Evolutionary conservation across 331 rosid genomes (phyloP), one percentile per base, ranked within the genome.

Genomic region (Pyracantha coccinea): DNA sequence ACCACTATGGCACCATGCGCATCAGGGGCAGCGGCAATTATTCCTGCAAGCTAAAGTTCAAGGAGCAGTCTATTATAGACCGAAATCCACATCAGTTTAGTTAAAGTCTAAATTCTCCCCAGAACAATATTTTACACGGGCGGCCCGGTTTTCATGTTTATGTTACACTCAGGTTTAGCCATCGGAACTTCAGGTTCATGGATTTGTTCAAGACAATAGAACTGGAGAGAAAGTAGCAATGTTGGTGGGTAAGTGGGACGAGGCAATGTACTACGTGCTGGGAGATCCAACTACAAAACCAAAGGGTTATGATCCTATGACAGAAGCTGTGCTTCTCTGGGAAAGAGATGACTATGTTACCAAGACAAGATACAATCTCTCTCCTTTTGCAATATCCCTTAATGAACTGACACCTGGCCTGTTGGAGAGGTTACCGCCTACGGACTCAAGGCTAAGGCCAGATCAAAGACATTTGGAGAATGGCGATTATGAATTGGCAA

Each of bases 201-300:
- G 99, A 61, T 94, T 92, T 86, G 92, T 94, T 84, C 99, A 94
- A 90, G 97, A 94, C 88, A 89, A 94, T 77, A 86, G 91, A 83
- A 94, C 96, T n/a, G 99, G 99, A 52, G 97, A 92, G 82, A 94
- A 94, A 86, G 97, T 94, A 23, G 99, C 97, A n/a, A 89, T 94
- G 92, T 68, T 94, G 71, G 84, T 94, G 68, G 97, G 99, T 71
- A 94, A 94, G 85, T 94, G 99, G 99, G 99, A 94, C 53, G 97
- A 87, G 82, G 97, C 99, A 50, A 87, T 94, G 96, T 94, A 94
- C 77, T 94, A 94, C 69, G 97, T 94, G 80, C 88, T 90, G 14
- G 99, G 97, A 81, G 97, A 94, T 83, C 97, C 97, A 77, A 88
- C 96, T 27, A 80, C 89, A 32, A 94, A 88, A 86, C 99, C 97